Evolutionary conservation across 169 alveolate species (phyloP), one percentile per base, ranked within the genome.

Genomic region (Theileria orientalis): DNA sequence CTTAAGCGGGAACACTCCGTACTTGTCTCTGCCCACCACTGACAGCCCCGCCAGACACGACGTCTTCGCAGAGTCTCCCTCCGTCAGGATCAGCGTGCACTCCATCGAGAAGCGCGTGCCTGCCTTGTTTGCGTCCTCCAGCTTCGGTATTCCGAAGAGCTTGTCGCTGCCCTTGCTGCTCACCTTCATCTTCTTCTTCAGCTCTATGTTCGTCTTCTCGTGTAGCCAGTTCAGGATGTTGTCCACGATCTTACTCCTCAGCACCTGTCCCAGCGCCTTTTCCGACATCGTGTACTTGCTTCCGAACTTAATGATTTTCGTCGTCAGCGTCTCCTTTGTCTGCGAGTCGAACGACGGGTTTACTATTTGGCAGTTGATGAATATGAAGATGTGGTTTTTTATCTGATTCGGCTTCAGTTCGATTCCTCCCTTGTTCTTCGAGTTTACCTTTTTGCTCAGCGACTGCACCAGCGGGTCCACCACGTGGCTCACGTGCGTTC

Each of bases 11-110:
- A 97, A 98, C 16, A 98, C 99, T 9, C 99, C 99, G 90, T 91
- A 98, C 51, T 90, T 90, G 83, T 97, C 99, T 66, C 99, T 91
- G 1, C 99, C 99, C 1, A 97, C 98, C 52, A 97, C 98, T 66
- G 98, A 97, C 30, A 98, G 94, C 3, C 99, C 99, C 27, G 99
- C 99, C 79, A 97, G 93, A 14, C 99, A 98, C 41, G 98, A 92
- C 19, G 99, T 92, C 79, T 98, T 98, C 68, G 99, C 99, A 61
- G 99, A 96, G 92, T 98, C 99, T 83, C 99, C 99, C 91, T 98
- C 99, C 32, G 99, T 98, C 73, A 98, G 90, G 41, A 98, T 98
- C 59, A 98, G 90, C 11, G 99, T 97, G 86, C 99, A 97, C 52
- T 96, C 94, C 75, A 90, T 93, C 32, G 98, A 91, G 69, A 90